A percentile compares a stretch with the other conserved stretches of the same genome.
These are phyloP conservation scores for Hypoxylon crocopeplum DNA, from an alignment of 495 filamentous ascomycete genomes.

Conservation along the genomic window DNA sequence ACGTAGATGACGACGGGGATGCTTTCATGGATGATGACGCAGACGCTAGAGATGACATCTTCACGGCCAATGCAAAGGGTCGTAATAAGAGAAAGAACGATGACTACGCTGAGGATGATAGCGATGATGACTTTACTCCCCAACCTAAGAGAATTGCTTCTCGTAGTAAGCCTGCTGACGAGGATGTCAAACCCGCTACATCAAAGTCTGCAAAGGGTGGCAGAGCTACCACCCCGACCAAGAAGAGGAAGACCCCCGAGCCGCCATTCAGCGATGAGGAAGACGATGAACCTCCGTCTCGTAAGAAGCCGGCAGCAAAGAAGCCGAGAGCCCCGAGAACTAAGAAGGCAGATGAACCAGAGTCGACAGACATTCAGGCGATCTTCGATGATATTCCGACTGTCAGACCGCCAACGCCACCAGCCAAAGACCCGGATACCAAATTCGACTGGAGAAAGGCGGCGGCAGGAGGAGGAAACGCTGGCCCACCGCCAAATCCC, in stretches of 20 bases:
- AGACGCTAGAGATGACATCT: slow-evolving; percentile 77
- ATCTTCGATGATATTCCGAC: slow-evolving; percentile 89
- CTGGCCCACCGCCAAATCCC: slow-evolving; percentile 65
- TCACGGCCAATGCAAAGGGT: slow-evolving; percentile 66
- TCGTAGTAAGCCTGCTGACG: slow-evolving; percentile 49
- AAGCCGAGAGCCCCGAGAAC: slow-evolving; percentile 64
- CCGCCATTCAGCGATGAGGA: slow-evolving; percentile 53
- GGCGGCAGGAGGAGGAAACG: slow-evolving; percentile 60
- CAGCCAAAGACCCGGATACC: slow-evolving; percentile 62
- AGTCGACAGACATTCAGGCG: slow-evolving; percentile 70
- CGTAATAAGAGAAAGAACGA: slow-evolving; percentile 68
- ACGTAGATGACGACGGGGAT: slow-evolving; percentile 52
- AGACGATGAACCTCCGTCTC: slow-evolving; percentile 49
- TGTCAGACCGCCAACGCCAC: slow-evolving; percentile 81
- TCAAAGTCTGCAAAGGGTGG: slow-evolving; percentile 47
- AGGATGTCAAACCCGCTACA: slow-evolving; percentile 42
- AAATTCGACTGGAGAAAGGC: slow-evolving; percentile 75
- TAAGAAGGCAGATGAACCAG: slow-evolving; percentile 65
- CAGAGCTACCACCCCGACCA: slow-evolving; percentile 46
- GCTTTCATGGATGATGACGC: slow-evolving; percentile 64
- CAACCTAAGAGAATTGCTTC: slow-evolving; percentile 57
- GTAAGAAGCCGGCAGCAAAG: slow-evolving; percentile 67
- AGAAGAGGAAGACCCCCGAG: slow-evolving; percentile 56
- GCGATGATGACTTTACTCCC: slow-evolving; percentile 60
- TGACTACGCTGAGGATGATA: slow-evolving; percentile 69